Conservation (phyloP, 306 rosid species). For the Begonia loranthoides region DNA sequence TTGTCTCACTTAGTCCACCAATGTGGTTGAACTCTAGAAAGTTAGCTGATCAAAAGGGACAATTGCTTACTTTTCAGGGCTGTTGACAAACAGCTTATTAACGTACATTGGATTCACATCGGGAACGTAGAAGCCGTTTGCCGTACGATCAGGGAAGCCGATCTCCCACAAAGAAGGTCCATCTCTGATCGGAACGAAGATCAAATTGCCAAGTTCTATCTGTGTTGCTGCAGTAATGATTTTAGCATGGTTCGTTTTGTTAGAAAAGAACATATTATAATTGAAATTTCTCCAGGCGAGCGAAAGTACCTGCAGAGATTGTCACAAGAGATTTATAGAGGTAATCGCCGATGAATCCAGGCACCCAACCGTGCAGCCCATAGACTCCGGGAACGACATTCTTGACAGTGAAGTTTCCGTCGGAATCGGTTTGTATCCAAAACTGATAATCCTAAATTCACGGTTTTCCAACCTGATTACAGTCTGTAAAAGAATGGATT, state of each 20-base stretch:
- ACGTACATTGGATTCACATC: slow-evolving; percentile 32
- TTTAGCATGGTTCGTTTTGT: too few species aligned
- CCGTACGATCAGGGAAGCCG: slow-evolving; percentile 31
- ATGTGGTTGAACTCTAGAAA: too few species aligned
- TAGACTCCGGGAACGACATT: slow-evolving; percentile 27
- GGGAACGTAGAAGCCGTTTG: slow-evolving; percentile 27
- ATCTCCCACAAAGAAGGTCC: slow-evolving; percentile 39
- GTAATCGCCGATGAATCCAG: slow-evolving; percentile 31
- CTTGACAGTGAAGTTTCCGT: slow-evolving; percentile 24
- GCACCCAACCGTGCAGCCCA: slow-evolving; percentile 35
- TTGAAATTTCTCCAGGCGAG: too few species aligned
- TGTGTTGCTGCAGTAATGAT: slow-evolving; percentile 13
- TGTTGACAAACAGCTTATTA: slow-evolving; percentile 27
- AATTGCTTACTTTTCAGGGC: slow-evolving; percentile 31
- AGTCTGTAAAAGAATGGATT: background rate
- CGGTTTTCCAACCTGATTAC: background rate
- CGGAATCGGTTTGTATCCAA: slow-evolving; percentile 26
- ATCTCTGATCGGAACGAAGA: slow-evolving; percentile 26
- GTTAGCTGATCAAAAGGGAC: background rate
- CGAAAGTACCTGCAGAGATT: slow-evolving; percentile 16
- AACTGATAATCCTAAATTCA: slow-evolving; percentile 26
- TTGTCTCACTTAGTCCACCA: background rate
- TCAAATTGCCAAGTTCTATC: slow-evolving; percentile 19
- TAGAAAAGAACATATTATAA: too few species aligned
- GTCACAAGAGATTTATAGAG: slow-evolving; percentile 14